A percentile compares a stretch with the other conserved stretches of the same genome.
Evolutionary conservation across 2,329 filamentous ascomycete species (phyloP).

Genomic region (Huntiella omanensis): DNA sequence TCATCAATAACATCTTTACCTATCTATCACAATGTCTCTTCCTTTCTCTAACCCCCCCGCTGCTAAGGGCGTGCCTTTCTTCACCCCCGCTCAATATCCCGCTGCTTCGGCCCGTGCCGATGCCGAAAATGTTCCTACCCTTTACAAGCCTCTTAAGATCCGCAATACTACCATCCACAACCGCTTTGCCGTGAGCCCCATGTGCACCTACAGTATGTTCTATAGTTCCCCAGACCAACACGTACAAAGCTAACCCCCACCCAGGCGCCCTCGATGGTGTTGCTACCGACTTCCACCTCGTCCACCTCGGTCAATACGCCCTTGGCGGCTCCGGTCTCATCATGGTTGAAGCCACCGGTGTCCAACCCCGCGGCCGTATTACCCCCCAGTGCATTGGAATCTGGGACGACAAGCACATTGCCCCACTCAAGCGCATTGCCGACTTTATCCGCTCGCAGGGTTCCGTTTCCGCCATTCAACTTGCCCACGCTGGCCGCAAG

Average conservation of each 20-base stretch:
- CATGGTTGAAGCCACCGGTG: slow-evolving; percentile 61
- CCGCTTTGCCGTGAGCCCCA: slow-evolving; percentile 39
- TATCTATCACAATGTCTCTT: no score
- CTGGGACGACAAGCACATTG: slow-evolving; percentile 72
- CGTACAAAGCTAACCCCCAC: slow-evolving; percentile 15
- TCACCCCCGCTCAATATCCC: slow-evolving; percentile 34
- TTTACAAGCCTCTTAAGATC: slow-evolving; percentile 37
- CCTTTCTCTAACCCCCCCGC: not conserved
- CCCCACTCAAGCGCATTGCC: slow-evolving; percentile 46
- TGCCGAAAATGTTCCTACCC: slow-evolving; percentile 26
- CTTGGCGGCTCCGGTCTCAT: slow-evolving; percentile 55
- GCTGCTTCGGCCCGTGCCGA: slow-evolving; percentile 21
- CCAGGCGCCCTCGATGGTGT: slow-evolving; percentile 39
- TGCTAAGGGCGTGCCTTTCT: slow-evolving; percentile 26
- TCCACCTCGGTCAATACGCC: slow-evolving; percentile 64
- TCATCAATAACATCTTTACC: no score
- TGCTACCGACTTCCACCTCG: slow-evolving; percentile 61
- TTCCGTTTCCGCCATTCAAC: slow-evolving; percentile 60
- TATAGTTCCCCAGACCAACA: not conserved
- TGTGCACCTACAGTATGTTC: slow-evolving; percentile 25
- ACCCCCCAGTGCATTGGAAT: slow-evolving; percentile 62
- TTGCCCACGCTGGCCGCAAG: slow-evolving; percentile 63
- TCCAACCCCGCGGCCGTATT: slow-evolving; percentile 62
- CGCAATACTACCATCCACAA: slow-evolving; percentile 34
- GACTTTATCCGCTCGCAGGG: slow-evolving; percentile 67